Conservation (phyloP, 768 basidiomycete genomes). For the Serendipita sp. region DNA sequence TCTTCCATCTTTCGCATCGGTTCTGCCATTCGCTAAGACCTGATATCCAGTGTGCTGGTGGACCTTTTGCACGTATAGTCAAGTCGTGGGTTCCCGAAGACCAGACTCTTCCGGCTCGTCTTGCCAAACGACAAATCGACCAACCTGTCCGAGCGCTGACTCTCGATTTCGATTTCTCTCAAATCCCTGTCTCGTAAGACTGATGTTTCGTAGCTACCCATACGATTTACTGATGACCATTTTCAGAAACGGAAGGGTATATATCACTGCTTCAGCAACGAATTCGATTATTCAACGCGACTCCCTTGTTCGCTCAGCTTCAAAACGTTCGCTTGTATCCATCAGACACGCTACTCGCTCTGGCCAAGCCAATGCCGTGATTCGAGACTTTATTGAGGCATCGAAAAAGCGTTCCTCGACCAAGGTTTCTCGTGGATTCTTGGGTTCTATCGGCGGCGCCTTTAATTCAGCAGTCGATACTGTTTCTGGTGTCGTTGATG, state of each 20-base stretch:
- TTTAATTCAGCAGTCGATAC: neutral
- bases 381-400: neutral
- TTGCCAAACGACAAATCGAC: conserved; percentile 21
- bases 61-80: conserved; percentile 24
- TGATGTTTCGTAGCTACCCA: neutral
- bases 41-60: conserved; percentile 15
- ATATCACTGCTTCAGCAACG: conserved; percentile 2
- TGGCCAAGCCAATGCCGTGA: neutral
- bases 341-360: conserved; percentile 3
- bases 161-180: conserved; percentile 26
- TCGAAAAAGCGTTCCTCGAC: neutral
- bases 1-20: neutral
- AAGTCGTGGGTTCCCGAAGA: conserved; percentile 27
- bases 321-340: neutral
- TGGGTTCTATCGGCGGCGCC: neutral
- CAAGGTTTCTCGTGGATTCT: neutral
- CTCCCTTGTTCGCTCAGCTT: neutral
- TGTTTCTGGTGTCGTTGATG: neutral
- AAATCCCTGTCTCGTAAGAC: neutral
- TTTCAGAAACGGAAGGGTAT: neutral
- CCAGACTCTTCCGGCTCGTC: conserved; percentile 25
- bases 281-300: neutral
- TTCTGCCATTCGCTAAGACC: neutral
- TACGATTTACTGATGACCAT: neutral
- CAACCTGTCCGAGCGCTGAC: conserved; percentile 26